Evolutionary conservation across 495 filamentous ascomycete genomes (phyloP), one percentile per base, ranked within the genome.

Genomic region (Sordaria brevicollis): DNA sequence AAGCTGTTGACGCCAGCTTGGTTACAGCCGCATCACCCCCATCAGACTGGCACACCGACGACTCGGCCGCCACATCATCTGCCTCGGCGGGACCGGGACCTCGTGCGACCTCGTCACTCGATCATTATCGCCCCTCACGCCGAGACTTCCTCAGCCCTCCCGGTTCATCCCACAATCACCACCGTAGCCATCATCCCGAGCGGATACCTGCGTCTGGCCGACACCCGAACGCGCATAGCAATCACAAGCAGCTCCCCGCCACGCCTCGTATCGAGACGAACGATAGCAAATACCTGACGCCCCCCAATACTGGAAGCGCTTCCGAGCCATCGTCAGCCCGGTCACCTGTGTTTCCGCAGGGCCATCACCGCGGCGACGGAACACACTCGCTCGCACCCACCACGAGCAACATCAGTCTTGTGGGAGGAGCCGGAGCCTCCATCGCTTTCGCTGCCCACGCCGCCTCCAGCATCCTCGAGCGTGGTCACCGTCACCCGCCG

Each of bases 211-310:
- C 76, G 25, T 69, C 72, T 10, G 65, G 41, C 65, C 70, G 67
- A 65, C 77, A 79, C 71, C 49, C 49, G 25, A 62, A 8, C 13
- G 1, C 8, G 33, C 49, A 62, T 29, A 77, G 78, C 71, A 73
- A 76, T 54, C 75, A 79, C 71, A 80, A 78, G 73, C 77, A 81
- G 57, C 71, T 79, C 25, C 78, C 78, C n/a, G 76, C 75, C 17
- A 76, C 78, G 17, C 76, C 78, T 39, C 76, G 78, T 31, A 76
- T 80, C 67, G 77, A 80, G 70, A 80, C 73, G 33, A 72, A 73
- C 75, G 76, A 79, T 25, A 71, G 74, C 35, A 71, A 74, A 66
- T 74, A 71, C 69, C 70, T 73, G 67, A 74, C 74, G 43, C 49
- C 49, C 49, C 21, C 25, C 49, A 62, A 62, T 5, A 70, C 73